Conservation (phyloP, 495 filamentous ascomycete species). For the Xylaria palmicola region DNA sequence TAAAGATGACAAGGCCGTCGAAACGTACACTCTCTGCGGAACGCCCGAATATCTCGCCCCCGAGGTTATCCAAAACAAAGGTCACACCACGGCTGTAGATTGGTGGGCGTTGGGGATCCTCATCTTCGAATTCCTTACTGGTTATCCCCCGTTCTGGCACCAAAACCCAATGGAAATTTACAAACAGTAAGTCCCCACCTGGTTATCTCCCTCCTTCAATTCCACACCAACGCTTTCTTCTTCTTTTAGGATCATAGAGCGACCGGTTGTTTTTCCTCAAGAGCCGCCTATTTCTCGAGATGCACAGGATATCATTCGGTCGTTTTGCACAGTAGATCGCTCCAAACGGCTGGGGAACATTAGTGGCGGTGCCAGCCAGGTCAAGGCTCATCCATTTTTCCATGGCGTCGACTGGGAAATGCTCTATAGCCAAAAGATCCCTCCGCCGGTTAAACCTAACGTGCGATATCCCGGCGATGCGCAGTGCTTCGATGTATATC, state of each 20-base stretch:
- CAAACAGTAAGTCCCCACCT: conserved; percentile 60
- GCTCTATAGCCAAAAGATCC: conserved; percentile 64
- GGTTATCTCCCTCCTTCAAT: background rate
- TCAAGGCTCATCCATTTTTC: conserved; percentile 91
- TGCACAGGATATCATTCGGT: conserved; percentile 79
- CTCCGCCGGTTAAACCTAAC: conserved; percentile 84
- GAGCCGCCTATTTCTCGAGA: conserved; percentile 64
- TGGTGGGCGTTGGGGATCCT: conserved; percentile 98
- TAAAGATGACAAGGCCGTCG: conserved; percentile 53
- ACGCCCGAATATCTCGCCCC: conserved; percentile 96
- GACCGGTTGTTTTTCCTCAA: conserved; percentile 66
- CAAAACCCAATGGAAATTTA: conserved; percentile 96
- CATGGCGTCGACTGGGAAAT: conserved; percentile 80
- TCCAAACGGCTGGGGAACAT: conserved; percentile 87
- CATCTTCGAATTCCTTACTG: conserved; percentile 93
- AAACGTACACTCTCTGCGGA: conserved; percentile 95
- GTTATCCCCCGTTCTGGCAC: conserved; percentile 97
- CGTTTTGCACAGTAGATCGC: conserved; percentile 86
- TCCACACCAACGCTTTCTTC: conserved; percentile 10
- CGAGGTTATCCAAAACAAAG: conserved; percentile 93
- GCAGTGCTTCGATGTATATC: conserved; percentile 89
- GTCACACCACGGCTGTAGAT: conserved; percentile 94
- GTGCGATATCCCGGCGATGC: conserved; percentile 79
- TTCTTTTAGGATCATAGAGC: conserved; percentile 75
- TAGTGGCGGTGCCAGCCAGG: conserved; percentile 72